A percentile compares a stretch with the other conserved stretches of the same genome.
Conservation (phyloP, 2,329 filamentous ascomycete species). For the Colletotrichum caudatum region DNA sequence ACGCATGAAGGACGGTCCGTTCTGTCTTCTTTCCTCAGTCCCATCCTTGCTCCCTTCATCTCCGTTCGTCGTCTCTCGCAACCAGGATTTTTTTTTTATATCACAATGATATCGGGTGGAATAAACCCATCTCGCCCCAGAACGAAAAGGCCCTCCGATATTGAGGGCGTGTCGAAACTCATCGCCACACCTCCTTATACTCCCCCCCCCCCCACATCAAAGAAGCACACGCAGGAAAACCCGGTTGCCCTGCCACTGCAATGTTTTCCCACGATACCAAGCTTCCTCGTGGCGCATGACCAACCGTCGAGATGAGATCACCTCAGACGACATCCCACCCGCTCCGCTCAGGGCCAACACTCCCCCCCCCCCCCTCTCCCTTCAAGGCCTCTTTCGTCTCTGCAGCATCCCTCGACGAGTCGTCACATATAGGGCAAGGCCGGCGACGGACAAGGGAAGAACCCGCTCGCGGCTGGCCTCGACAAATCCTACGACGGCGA, state of each 20-base stretch:
- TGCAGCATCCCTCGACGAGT: not conserved
- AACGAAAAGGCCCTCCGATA: not conserved
- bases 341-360: not conserved
- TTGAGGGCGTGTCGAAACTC: not conserved
- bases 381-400: not conserved
- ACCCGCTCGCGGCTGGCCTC: not conserved
- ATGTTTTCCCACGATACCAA: not conserved
- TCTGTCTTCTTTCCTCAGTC: not conserved
- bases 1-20: not conserved
- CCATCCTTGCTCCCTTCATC: not conserved
- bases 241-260: not conserved
- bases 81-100: not conserved
- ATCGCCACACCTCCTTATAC: not conserved
- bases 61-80: not conserved
- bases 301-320: not conserved
- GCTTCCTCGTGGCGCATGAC: not conserved
- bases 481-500: not conserved
- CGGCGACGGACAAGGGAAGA: not conserved
- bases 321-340: not conserved
- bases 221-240: not conserved
- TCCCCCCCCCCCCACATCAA: not conserved
- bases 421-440: not conserved
- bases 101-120: not conserved
- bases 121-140: not conserved
- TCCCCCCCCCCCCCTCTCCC: not conserved